A percentile compares a stretch with the other conserved stretches of the same genome.
These are phyloP conservation scores for Malus hybrid DNA, from an alignment of 331 rosid genomes.

Conservation along the genomic window DNA sequence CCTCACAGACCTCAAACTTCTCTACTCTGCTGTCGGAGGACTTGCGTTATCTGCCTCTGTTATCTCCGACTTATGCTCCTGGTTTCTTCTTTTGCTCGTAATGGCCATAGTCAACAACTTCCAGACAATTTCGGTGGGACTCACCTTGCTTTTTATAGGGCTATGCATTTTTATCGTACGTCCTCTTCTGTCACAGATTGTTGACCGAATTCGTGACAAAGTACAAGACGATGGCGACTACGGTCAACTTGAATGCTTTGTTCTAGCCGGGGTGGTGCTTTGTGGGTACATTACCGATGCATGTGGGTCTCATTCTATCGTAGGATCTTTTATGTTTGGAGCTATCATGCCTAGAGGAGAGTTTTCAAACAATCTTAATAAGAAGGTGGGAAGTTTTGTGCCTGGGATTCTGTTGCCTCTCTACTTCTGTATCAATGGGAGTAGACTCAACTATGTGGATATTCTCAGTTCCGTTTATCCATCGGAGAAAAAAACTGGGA, in stretches of 20 bases:
- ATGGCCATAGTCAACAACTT: background rate
- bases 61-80: slow-evolving; percentile 31
- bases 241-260: slow-evolving; percentile 7
- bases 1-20: slow-evolving; percentile 47
- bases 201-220: background rate
- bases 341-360: slow-evolving; percentile 22
- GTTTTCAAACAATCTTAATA: slow-evolving; percentile 2
- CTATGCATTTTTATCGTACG: slow-evolving; percentile 3
- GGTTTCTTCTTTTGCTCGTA: slow-evolving; percentile 22
- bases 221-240: slow-evolving; percentile 5
- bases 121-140: background rate
- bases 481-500: background rate
- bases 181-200: slow-evolving; percentile 27
- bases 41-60: slow-evolving; percentile 47
- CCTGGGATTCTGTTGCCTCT: slow-evolving; percentile 13
- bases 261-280: background rate
- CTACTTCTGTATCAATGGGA: slow-evolving; percentile 4
- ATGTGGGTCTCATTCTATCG: slow-evolving; percentile 13
- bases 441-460: background rate
- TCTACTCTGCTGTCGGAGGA: slow-evolving; percentile 46
- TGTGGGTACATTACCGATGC: slow-evolving; percentile 11
- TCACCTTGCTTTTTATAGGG: background rate
- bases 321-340: slow-evolving; percentile 22
- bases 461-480: background rate
- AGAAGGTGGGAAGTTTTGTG: slow-evolving; percentile 12